Evolutionary conservation across 192 early-diverging fungal species (phyloP).

Genomic region (Podila epigama): DNA sequence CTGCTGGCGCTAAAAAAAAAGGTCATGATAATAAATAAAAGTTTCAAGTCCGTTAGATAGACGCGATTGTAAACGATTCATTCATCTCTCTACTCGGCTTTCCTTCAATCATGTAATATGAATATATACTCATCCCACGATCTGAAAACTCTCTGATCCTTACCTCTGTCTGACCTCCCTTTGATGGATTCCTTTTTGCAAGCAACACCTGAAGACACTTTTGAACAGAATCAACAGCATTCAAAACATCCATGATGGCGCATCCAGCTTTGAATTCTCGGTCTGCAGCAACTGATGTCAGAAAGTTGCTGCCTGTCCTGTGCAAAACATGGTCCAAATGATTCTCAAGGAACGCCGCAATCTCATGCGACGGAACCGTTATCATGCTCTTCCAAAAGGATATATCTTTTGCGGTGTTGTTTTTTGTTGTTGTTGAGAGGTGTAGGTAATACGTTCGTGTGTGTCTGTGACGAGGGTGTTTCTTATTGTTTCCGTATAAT

Average conservation of each 20-base stretch:
- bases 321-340: slow-evolving; percentile 48
- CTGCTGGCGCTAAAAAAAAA: slow-evolving; percentile 8
- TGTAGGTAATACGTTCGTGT: background rate
- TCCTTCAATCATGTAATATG: background rate
- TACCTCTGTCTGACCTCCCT: slow-evolving; percentile 32
- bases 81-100: background rate
- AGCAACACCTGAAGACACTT: slow-evolving; percentile 15
- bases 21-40: background rate
- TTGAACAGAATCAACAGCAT: slow-evolving; percentile 45
- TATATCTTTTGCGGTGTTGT: background rate
- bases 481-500: no score
- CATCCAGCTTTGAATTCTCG: slow-evolving; percentile 47
- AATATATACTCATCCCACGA: background rate
- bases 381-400: slow-evolving; percentile 28
- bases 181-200: slow-evolving; percentile 10
- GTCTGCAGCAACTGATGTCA: slow-evolving; percentile 38
- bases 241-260: slow-evolving; percentile 46
- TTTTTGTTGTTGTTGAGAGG: background rate
- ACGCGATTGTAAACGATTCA: no score
- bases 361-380: slow-evolving; percentile 50
- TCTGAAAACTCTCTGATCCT: background rate
- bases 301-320: slow-evolving; percentile 33
- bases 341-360: slow-evolving; percentile 43
- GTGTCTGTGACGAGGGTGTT: no score
- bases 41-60: no score